These are phyloP conservation scores for Geranium incanum DNA, from an alignment of 441 rosid genomes.

Conservation along the genomic window DNA sequence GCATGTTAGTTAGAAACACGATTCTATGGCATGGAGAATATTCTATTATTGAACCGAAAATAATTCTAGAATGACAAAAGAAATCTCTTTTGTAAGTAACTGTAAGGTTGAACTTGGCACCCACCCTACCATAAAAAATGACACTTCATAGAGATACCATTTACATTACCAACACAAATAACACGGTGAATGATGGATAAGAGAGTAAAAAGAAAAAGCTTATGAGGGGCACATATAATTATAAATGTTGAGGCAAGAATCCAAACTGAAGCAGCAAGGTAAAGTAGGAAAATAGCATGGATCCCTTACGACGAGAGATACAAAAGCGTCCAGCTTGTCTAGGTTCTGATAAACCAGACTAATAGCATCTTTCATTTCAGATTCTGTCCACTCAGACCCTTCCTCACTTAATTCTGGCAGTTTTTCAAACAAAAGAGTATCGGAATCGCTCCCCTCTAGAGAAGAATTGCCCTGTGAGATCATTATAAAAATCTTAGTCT, in stretches of 20 bases:
- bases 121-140: background rate
- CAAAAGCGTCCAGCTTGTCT: conserved; percentile 53
- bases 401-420: conserved; percentile 55
- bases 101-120: background rate
- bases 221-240: background rate
- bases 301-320: conserved; percentile 51
- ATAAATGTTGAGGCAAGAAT: background rate
- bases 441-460: conserved; percentile 49
- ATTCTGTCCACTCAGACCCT: conserved; percentile 65
- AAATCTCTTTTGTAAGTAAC: background rate
- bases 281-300: conserved; percentile 5
- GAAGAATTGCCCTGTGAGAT: conserved; percentile 56
- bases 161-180: background rate
- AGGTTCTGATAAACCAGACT: conserved; percentile 58
- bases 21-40: background rate
- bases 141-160: background rate
- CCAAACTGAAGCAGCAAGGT: background rate
- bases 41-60: background rate
- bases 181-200: background rate
- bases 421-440: conserved; percentile 57
- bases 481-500: conserved; percentile 17
- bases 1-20: background rate
- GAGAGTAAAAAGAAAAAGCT: background rate
- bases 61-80: too few relatives aligned
- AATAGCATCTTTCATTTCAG: conserved; percentile 64